These are phyloP conservation scores for Alisma plantagoaquatica DNA, from an alignment of 106 monocot genomes.

Conservation along the genomic window DNA sequence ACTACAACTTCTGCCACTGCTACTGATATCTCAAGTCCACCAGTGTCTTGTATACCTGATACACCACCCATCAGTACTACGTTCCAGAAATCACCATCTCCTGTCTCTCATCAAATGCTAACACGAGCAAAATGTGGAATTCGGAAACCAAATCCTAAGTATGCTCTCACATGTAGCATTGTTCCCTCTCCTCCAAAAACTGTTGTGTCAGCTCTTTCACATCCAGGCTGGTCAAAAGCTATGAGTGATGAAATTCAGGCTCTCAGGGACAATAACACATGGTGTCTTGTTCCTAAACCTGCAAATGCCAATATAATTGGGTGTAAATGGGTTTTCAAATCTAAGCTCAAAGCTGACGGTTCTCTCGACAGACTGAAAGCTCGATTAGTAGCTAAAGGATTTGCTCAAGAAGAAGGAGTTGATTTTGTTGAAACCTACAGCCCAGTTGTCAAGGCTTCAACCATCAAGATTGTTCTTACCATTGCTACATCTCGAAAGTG, in stretches of 20 bases:
- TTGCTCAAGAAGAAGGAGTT: background rate
- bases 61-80: no score
- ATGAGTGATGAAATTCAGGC: conserved; percentile 6
- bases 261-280: background rate
- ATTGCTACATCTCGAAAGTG: background rate
- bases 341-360: background rate
- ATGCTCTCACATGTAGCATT: no score
- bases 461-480: background rate
- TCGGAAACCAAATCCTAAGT: no score
- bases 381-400: conserved; percentile 1
- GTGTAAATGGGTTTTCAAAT: conserved; percentile 1
- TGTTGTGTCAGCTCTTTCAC: no score
- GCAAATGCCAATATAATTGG: background rate
- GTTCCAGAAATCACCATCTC: background rate
- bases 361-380: conserved; percentile 3
- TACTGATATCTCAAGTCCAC: no score
- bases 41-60: no score
- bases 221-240: conserved; percentile 1
- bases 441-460: background rate
- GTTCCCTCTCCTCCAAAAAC: no score
- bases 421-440: conserved; percentile 1
- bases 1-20: no score
- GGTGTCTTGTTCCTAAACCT: conserved; percentile 1
- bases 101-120: no score
- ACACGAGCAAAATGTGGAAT: no score